Evolutionary conservation across 2,329 filamentous ascomycete genomes (phyloP).

Genomic region (Penicillium decumbens): DNA sequence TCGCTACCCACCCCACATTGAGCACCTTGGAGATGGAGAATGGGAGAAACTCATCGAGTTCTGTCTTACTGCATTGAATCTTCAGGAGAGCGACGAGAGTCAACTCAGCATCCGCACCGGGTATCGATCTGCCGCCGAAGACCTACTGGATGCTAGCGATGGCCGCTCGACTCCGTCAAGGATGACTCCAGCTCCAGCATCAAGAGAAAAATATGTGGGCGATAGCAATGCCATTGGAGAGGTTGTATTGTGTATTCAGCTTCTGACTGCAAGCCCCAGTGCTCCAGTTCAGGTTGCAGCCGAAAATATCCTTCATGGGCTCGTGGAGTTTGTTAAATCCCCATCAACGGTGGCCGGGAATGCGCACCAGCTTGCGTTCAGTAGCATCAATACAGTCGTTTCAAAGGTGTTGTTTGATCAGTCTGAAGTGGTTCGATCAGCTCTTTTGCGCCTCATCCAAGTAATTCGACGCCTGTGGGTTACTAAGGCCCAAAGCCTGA

Average conservation of each 20-base stretch:
- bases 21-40: conserved; percentile 64
- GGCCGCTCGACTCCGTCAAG: conserved; percentile 30
- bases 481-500: conserved; percentile 58
- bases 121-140: conserved; percentile 26
- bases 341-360: conserved; percentile 55
- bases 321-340: conserved; percentile 59
- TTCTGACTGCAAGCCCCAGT: conserved; percentile 61
- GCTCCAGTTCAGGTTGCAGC: conserved; percentile 60
- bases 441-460: conserved; percentile 61
- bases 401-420: conserved; percentile 64
- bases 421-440: conserved; percentile 55
- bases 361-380: conserved; percentile 68
- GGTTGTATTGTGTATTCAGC: conserved; percentile 61
- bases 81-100: conserved; percentile 24
- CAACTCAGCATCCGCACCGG: conserved; percentile 30
- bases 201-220: conserved; percentile 24
- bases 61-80: conserved; percentile 58
- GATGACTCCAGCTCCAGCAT: conserved; percentile 25
- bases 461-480: conserved; percentile 73
- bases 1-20: conserved; percentile 69
- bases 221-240: conserved; percentile 46
- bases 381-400: conserved; percentile 68
- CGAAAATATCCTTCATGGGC: conserved; percentile 52
- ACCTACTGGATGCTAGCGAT: conserved; percentile 22
- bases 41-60: conserved; percentile 71